phyloP scores from a whole-genome alignment of 1,284 basidiomycete species.

The Ganoderma boninense region DNA sequence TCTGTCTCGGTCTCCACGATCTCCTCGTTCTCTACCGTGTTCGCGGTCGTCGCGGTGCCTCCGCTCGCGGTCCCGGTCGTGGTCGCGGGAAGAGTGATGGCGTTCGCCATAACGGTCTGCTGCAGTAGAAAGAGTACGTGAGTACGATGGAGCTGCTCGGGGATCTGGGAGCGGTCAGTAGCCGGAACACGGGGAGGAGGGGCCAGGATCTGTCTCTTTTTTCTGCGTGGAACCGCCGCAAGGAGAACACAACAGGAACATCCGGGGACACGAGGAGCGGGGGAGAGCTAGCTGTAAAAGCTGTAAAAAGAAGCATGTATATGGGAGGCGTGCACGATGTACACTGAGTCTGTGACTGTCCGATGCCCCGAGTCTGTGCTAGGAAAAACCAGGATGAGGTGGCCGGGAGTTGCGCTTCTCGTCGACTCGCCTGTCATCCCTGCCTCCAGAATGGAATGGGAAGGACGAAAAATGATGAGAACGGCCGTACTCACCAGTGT shows the following conservation, averaged over 20 bases:
- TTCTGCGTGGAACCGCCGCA: background rate
- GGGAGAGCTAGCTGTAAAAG: conserved; percentile 61
- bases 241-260: conserved; percentile 13
- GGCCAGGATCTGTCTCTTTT: background rate
- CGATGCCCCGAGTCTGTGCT: conserved; percentile 31
- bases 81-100: conserved; percentile 52
- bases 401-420: conserved; percentile 25
- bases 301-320: conserved; percentile 23
- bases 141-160: conserved; percentile 38
- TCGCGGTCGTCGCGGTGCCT: conserved; percentile 60
- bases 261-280: conserved; percentile 41
- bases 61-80: conserved; percentile 34
- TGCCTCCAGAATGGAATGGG: conserved; percentile 37
- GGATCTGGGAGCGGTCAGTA: conserved; percentile 39
- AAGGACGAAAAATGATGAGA: conserved; percentile 28
- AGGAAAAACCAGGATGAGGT: conserved; percentile 35
- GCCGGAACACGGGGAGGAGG: conserved; percentile 2
- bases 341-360: conserved; percentile 15
- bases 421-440: conserved; percentile 30
- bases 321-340: conserved; percentile 7
- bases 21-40: conserved; percentile 44
- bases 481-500: conserved; percentile 32
- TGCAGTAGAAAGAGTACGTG: conserved; percentile 33
- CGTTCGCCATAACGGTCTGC: conserved; percentile 57
- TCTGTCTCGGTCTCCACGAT: conserved; percentile 47